Evolutionary conservation across 2,329 filamentous ascomycete species (phyloP), one percentile per base, ranked within the genome.

Genomic region (Alternaria viburni): DNA sequence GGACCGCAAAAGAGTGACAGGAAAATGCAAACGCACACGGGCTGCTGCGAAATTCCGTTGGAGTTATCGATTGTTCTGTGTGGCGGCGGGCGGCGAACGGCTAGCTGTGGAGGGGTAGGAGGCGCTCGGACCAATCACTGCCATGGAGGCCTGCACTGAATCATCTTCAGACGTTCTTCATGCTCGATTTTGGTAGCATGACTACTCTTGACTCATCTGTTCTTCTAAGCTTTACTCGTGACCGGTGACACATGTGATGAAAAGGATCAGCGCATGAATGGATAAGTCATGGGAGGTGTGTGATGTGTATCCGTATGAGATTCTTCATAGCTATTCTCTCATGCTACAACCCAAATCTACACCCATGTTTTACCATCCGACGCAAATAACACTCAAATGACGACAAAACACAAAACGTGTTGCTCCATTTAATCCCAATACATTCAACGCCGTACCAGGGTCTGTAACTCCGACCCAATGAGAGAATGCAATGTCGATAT

Each of bases 11-110:
- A 65, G 64, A 68, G 67, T 57, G 62, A 60, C 30, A 68, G 67
- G 64, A 65, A 70, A 72, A 72, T 69, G 74, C 72, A 36, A 52
- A 54, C 59, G 46, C 55, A 59, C 74, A 75, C 67, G 68, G 59
- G 57, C 50, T 54, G 68, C 69, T 62, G 59, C 68, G 69, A 76
- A 75, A 68, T 74, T 74, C 63, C 43, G 61, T 61, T 57, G 46
- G 56, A 65, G 66, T 54, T 62, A 68, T 61, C 67, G 63, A 68
- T 66, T 62, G 61, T 63, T 67, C 61, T 60, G 67, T 66, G 65
- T 61, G 58, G 61, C 58, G 55, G 23, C 23, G 49, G 57, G 57
- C 57, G 61, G 52, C 52, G 65, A 57, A 62, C 57, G 47, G 44
- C 49, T 51, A 51, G 49, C 19, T 32, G 56, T 62, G 65, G 66